phyloP scores from a whole-genome alignment of 208 protist species.

The Leishmania tropica region DNA sequence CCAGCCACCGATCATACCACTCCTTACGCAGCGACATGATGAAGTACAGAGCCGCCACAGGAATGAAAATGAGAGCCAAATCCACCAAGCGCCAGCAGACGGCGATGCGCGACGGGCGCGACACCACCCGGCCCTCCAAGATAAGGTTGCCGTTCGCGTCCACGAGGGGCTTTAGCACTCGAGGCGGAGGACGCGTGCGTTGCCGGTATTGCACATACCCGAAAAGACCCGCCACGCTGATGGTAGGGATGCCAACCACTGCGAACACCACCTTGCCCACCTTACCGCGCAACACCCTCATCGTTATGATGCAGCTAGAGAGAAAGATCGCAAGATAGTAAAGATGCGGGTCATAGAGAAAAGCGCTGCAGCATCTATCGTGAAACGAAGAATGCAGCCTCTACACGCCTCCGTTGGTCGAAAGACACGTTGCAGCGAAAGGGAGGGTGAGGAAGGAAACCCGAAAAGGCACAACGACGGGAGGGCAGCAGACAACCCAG shows the following conservation, averaged over 20 bases:
- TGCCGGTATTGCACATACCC: conserved; percentile 76
- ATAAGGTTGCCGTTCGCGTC: conserved; percentile 67
- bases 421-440: no score
- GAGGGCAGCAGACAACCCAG: neutral
- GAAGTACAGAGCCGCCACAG: conserved; percentile 71
- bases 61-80: conserved; percentile 74
- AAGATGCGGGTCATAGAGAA: neutral
- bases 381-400: neutral
- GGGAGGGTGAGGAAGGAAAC: neutral
- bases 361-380: neutral
- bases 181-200: conserved; percentile 44
- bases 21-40: conserved; percentile 58
- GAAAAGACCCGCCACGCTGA: conserved; percentile 48
- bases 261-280: conserved; percentile 22
- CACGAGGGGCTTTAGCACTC: conserved; percentile 68
- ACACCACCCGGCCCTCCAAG: conserved; percentile 58
- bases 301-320: neutral
- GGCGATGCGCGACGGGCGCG: conserved; percentile 33
- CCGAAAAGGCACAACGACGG: neutral
- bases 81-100: conserved; percentile 61
- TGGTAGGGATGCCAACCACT: conserved; percentile 48
- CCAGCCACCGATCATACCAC: conserved; percentile 77
- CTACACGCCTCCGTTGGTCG: neutral
- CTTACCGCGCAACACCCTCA: conserved; percentile 32
- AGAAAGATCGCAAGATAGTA: neutral